Evolutionary conservation across 176 grass and related monocot genomes (phyloP), one percentile per base, ranked within the genome.

Genomic region (Zea luxurians): DNA sequence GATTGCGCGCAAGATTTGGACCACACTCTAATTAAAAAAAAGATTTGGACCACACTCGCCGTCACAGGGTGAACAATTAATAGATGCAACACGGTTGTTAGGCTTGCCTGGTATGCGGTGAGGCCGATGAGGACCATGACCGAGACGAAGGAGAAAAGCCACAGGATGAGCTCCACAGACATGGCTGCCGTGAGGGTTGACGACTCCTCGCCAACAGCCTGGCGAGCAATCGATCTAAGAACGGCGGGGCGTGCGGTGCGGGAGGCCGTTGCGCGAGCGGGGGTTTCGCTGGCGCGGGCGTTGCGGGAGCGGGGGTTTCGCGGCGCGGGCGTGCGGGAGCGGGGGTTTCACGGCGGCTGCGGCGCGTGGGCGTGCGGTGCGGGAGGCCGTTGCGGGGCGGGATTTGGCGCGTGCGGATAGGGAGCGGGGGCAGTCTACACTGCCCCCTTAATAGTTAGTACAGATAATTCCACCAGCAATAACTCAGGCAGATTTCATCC

Each of bases 111-210:
- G 78, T 90, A 93, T 8, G 89, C 86, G 40, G 84, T 89, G 69
- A 97, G 81, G 35, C 80, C 94, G 77, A 97, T 74, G 53, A 97
- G 86, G 21, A 81, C 73, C 73, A 97, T 91, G 53, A 93, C 42
- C 16, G 86, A 89, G 18, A 71, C 82, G 70, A 97, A 97, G 84
- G 89, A 88, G 82, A 91, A 80, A 49, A 93, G 70, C 91, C 94
- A 97, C 17, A 93, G 84, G 43, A 97, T 36, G 64, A 97, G 89
- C 73, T 97, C 91, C 76, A 88, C 64, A 70, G 82, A 90, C 94
- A 93, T 93, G 71, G 78, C 57, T 38, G 47, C 40, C 38, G 50
- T 37, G 12, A 4, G 6, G 45, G 44, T 48, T 13, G 44, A 70
- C 18, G 20, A 70, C 10, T 64, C 57, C 57, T 55, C 48, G 48